These are phyloP conservation scores for Hypomyces rosellus DNA, from an alignment of 2,329 filamentous ascomycete species.

Conservation along the genomic window DNA sequence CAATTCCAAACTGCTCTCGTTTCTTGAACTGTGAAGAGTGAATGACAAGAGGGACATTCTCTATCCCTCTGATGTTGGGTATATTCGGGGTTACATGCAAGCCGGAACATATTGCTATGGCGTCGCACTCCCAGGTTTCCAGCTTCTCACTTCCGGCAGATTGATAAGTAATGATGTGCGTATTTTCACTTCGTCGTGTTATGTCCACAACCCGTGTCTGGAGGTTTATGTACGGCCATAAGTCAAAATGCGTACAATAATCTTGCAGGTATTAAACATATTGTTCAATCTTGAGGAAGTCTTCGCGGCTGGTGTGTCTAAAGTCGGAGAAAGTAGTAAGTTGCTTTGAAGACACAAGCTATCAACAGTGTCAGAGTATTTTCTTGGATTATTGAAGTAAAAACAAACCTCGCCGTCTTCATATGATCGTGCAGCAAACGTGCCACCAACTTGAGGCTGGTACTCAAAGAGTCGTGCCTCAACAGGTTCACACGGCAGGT, in stretches of 20 bases:
- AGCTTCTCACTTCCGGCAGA: not conserved
- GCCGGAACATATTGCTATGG: slow-evolving; percentile 37
- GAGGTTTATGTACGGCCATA: slow-evolving; percentile 32
- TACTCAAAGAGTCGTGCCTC: slow-evolving; percentile 36
- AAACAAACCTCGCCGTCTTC: slow-evolving; percentile 33
- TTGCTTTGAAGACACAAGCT: slow-evolving; percentile 40
- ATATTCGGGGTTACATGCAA: slow-evolving; percentile 34
- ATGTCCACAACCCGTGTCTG: slow-evolving; percentile 24
- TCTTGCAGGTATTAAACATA: slow-evolving; percentile 35
- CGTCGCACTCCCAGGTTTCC: slow-evolving; percentile 31
- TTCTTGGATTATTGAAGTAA: no score
- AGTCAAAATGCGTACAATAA: slow-evolving; percentile 32
- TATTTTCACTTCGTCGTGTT: slow-evolving; percentile 1
- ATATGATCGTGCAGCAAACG: slow-evolving; percentile 37
- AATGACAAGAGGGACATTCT: slow-evolving; percentile 28
- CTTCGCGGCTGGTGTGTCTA: slow-evolving; percentile 28
- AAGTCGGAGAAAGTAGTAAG: slow-evolving; percentile 44
- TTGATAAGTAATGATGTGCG: slow-evolving; percentile 8
- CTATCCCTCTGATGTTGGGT: slow-evolving; percentile 30
- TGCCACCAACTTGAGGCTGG: slow-evolving; percentile 34
- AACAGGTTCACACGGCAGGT: slow-evolving; percentile 26
- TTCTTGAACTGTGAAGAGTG: slow-evolving; percentile 39
- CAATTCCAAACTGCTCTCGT: slow-evolving; percentile 30
- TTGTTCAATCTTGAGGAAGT: slow-evolving; percentile 33
- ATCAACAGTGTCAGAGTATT: not conserved